Percentiles rank a stretch among this genome's conserved stretches.
Conservation (phyloP, 331 rosid genomes). For the Stylosanthes scabra region DNA sequence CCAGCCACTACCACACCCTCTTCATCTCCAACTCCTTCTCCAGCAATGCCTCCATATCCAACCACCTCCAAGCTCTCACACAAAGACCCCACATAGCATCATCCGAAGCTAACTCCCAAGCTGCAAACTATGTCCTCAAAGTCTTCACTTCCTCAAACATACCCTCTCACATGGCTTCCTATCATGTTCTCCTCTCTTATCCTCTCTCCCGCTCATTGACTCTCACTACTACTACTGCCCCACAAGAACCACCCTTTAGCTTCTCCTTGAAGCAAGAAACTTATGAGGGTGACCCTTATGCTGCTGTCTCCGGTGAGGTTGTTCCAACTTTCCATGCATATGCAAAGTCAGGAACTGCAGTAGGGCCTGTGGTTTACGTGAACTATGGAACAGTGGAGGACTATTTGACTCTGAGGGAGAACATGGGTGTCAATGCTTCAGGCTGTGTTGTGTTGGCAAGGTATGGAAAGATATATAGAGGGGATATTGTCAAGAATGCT, state of each 20-base stretch:
- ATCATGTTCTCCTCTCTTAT: constrained; percentile 50
- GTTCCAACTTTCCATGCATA: constrained; percentile 72
- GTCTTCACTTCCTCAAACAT: constrained; percentile 50
- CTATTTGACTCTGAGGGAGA: constrained; percentile 41
- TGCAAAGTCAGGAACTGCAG: constrained; percentile 67
- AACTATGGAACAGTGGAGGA: constrained; percentile 75
- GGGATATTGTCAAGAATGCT: constrained; percentile 62
- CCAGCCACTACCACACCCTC: constrained; percentile 63
- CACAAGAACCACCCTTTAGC: constrained; percentile 39
- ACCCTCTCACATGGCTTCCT: constrained; percentile 57
- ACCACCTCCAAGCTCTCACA: constrained; percentile 62
- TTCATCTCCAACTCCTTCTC: constrained; percentile 58
- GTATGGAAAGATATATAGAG: constrained; percentile 69
- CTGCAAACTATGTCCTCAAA: constrained; percentile 64
- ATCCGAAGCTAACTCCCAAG: no score
- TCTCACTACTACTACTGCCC: constrained; percentile 43
- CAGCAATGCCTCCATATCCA: constrained; percentile 55
- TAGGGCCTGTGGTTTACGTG: constrained; percentile 58
- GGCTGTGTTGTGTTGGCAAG: constrained; percentile 58
- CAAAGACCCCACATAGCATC: constrained; percentile 71
- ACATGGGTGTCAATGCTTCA: constrained; percentile 55
- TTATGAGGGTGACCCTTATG: constrained; percentile 62
- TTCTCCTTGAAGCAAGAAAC: constrained; percentile 52
- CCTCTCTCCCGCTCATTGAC: constrained; percentile 59
- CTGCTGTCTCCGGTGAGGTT: constrained; percentile 53